Evolutionary conservation across 192 early-diverging fungal species (phyloP), one percentile per base, ranked within the genome.

Genomic region (Umbelopsis sp.): DNA sequence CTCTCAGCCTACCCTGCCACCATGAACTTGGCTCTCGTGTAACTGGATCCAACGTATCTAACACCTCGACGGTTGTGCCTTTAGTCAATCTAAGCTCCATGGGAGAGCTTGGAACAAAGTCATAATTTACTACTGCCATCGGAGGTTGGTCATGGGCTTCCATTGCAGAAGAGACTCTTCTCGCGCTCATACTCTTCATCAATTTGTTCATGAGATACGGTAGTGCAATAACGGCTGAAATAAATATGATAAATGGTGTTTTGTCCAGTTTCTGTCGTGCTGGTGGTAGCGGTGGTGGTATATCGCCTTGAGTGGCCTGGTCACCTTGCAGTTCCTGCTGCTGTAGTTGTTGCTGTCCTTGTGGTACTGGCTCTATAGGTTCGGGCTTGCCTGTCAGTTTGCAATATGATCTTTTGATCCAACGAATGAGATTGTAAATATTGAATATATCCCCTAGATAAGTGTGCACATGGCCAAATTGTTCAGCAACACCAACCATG

Each of bases 401-500:
- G 47, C 86, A 90, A 35, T 85, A 74, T 46, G 90, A 67, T 18
- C 81, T 78, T 51, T 90, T 86, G 25, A 91, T 78, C 69, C 86
- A 83, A 50, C 90, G 83, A 73, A 89, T 84, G 9, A 95, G 74
- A 61, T 91, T 87, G 58, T 93, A 86, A 4, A 93, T 78, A 9
- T 90, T 89, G 16, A 98, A 78, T 8, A 92, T 83, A 46, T 93
- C 88, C 8, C 93, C 89, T 1, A 98, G 85, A 49, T 95, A 95
- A 35, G 74, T 86, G 30, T 92, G 86, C 33, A 98, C 76, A 78
- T 93, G 85, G n/a, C 94, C 93, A 73, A 98, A 93, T 79, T 98
- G 96, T 67, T 98, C 96, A 46, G 92, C 93, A 20, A 98, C 93
- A 37, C 94, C 96, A 46, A 97, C 88, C 86, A 97, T 94, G 18